Evolutionary conservation across 345 rosid genomes (phyloP).

Genomic region (Eucalyptus erythrocorys): DNA sequence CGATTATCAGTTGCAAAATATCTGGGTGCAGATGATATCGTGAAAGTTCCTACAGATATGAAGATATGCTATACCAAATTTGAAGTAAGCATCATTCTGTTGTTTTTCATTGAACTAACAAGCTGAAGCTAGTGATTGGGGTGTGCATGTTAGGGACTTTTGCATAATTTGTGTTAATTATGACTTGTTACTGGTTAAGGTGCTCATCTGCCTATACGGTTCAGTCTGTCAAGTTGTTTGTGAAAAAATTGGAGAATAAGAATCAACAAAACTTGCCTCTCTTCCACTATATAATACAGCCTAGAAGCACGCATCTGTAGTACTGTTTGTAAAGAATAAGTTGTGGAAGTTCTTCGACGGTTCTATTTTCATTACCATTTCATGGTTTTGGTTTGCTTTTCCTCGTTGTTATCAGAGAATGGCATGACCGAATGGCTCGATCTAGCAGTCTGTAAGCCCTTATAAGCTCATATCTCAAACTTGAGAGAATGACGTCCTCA

Average conservation of each 20-base stretch:
- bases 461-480: background rate
- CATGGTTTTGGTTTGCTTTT: background rate
- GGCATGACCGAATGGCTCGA: background rate
- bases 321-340: background rate
- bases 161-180: background rate
- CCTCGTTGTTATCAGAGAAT: background rate
- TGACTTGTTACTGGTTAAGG: background rate
- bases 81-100: background rate
- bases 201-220: background rate
- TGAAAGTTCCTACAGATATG: conserved; percentile 46
- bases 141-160: background rate
- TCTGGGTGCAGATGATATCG: conserved; percentile 55
- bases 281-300: background rate
- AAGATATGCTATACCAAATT: conserved; percentile 21
- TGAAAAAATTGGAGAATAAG: background rate
- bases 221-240: background rate
- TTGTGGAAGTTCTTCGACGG: fast-evolving
- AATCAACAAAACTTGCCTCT: background rate
- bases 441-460: background rate
- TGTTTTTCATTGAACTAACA: background rate
- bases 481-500: background rate
- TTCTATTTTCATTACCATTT: background rate
- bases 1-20: conserved; percentile 64
- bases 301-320: background rate
- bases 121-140: background rate